A percentile compares a stretch with the other conserved stretches of the same genome.
These are phyloP conservation scores for Simplicillium sp. DNA, from an alignment of 2,329 filamentous ascomycete species.

Conservation along the genomic window DNA sequence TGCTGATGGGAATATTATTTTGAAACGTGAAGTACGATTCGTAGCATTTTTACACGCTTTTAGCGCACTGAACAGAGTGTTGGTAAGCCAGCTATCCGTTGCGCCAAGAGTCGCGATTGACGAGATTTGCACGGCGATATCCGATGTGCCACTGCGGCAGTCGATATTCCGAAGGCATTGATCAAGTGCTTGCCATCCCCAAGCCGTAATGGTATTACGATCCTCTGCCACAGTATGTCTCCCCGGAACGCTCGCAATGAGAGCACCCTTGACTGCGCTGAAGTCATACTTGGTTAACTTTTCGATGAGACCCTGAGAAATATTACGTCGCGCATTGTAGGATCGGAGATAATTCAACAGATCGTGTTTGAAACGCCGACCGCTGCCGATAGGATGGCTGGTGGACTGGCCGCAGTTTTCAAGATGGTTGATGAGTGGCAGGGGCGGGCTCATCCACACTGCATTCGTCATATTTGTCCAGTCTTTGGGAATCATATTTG, in stretches of 20 bases:
- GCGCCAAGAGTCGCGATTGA: conserved; percentile 72
- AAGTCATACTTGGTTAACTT: conserved; percentile 61
- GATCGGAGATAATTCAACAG: conserved; percentile 61
- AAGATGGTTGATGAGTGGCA: conserved; percentile 37
- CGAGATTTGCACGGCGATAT: conserved; percentile 59
- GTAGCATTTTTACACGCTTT: conserved; percentile 20
- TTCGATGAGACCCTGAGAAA: conserved; percentile 44
- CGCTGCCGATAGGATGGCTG: conserved; percentile 32
- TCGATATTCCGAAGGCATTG: conserved; percentile 48
- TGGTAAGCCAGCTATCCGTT: conserved; percentile 62
- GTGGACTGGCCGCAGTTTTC: no score
- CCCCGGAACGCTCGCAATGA: conserved; percentile 73
- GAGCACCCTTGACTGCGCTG: conserved; percentile 52
- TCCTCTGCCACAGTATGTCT: conserved; percentile 40
- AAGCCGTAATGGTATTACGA: conserved; percentile 44
- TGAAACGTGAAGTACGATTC: conserved; percentile 38
- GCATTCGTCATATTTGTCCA: conserved; percentile 86
- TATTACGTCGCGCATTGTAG: conserved; percentile 52
- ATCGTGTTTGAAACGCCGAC: conserved; percentile 65
- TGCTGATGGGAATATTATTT: conserved; percentile 71
- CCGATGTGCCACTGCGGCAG: conserved; percentile 25
- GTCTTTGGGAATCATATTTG: conserved; percentile 82
- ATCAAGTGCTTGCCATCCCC: conserved; percentile 51
- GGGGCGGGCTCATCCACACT: conserved; percentile 65
- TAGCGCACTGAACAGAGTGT: conserved; percentile 49